Percentiles rank a stretch among this genome's conserved stretches.
These are phyloP conservation scores for Carex sylvatica DNA, from an alignment of 202 grass and related monocot species.

Conservation along the genomic window DNA sequence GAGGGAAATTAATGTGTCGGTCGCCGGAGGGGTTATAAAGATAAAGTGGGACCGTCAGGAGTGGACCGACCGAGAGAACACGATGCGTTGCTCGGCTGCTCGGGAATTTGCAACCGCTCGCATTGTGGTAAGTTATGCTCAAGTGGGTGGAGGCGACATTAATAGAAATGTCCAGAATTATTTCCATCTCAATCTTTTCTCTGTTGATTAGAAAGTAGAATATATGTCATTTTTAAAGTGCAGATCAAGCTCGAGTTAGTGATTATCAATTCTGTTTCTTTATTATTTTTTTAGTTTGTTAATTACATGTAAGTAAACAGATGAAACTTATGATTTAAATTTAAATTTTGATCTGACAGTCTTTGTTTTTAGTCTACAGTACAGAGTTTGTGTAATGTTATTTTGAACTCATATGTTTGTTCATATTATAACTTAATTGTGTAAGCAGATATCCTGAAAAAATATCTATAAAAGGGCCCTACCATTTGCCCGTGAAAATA, in stretches of 20 bases:
- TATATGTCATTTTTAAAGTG: neutral
- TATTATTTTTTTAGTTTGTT: neutral
- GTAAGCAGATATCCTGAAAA: neutral
- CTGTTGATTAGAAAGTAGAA: neutral
- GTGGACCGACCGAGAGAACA: neutral
- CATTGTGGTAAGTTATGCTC: neutral
- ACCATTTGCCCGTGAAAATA: neutral
- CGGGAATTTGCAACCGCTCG: neutral
- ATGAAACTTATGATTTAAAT: neutral
- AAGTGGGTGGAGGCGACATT: neutral
- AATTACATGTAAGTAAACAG: neutral
- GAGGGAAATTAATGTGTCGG: neutral
- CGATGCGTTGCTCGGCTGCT: neutral
- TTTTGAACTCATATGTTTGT: neutral
- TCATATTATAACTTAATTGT: neutral
- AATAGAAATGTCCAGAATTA: neutral
- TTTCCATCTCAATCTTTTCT: neutral
- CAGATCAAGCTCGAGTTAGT: neutral
- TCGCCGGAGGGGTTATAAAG: neutral
- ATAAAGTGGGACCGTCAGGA: neutral
- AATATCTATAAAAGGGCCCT: neutral
- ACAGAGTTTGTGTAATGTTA: neutral
- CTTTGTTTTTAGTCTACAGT: neutral
- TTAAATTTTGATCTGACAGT: neutral
- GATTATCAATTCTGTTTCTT: neutral